Evolutionary conservation across 2,329 filamentous ascomycete species (phyloP).

Genomic region (Talaromyces verruculosus): DNA sequence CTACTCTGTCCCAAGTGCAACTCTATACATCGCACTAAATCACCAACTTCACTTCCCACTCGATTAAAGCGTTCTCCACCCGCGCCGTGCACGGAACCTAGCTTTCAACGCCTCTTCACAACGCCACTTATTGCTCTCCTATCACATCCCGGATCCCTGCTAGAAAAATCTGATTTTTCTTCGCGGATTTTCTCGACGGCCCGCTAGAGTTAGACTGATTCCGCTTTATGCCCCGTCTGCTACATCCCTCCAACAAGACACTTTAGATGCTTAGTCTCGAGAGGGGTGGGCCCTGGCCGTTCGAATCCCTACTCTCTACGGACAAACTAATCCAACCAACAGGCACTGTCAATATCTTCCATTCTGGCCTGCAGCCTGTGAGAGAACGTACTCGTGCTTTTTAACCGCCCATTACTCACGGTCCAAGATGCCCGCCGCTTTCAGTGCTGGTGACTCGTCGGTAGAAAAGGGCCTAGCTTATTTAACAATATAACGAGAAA

Average conservation of each 20-base stretch:
- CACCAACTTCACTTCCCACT: slow-evolving; percentile 2
- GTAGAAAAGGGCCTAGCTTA: slow-evolving; percentile 14
- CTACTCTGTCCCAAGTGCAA: background rate
- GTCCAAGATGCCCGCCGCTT: slow-evolving; percentile 14
- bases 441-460: slow-evolving; percentile 21
- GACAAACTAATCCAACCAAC: slow-evolving; percentile 21
- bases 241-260: slow-evolving; percentile 11
- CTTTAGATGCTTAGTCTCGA: slow-evolving; percentile 11
- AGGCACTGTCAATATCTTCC: slow-evolving; percentile 8
- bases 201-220: slow-evolving; percentile 3
- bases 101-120: slow-evolving; percentile 15
- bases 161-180: slow-evolving; percentile 2
- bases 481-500: slow-evolving; percentile 10
- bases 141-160: slow-evolving; percentile 19
- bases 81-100: slow-evolving; percentile 16
- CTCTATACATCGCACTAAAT: slow-evolving; percentile 8
- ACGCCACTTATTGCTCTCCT: slow-evolving; percentile 18
- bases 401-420: slow-evolving; percentile 22
- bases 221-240: background rate
- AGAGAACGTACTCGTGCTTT: slow-evolving; percentile 15
- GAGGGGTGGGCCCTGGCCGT: slow-evolving; percentile 13
- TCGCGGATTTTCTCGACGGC: slow-evolving; percentile 9
- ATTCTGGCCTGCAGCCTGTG: slow-evolving; percentile 9
- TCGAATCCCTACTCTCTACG: slow-evolving; percentile 12
- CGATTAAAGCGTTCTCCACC: slow-evolving; percentile 17